Evolutionary conservation across 106 monocot genomes (phyloP), one percentile per base, ranked within the genome.

Genomic region (Apostasia ramifera): DNA sequence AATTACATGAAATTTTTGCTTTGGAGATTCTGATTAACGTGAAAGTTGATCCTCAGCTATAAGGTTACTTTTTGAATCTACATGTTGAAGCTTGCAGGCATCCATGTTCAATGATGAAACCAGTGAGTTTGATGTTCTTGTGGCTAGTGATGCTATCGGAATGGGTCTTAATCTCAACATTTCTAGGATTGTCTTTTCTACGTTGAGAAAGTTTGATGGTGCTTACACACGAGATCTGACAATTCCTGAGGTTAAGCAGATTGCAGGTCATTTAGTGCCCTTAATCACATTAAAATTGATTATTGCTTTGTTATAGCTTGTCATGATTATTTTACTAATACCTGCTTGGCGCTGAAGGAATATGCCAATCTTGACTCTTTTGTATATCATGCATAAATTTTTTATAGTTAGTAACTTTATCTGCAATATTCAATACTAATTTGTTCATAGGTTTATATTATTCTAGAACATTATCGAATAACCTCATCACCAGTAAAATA

Each of bases 111-210:
- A 95, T 76, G 95, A 95, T 80, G 88, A 91, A 78, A 82, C 71
- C 57, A 95, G 88, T 56, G 84, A 86, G 12, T 86, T 91, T 81
- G 91, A 95, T 78, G 86, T 95, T 72, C 83, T 95, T 73, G 95
- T 95, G 38, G 91, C 95, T 1, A 95, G 88, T 74, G 91, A 95
- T 80, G 95, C 95, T 48, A 86, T 95, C 76, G 95, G 95, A 61
- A 95, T 95, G 95, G 95, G 95, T 66, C 91, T 95, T 55, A 95
- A 95, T 80, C 75, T 95, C 72, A 95, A 95, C 68, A 95, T 95
- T 73, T 91, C 91, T 45, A 88, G 95, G 60, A 80, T 95, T 52
- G 86, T 95, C 53, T 95, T 95, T 64, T 91, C 95, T 51, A 82
- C 88, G 43, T 53, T 91, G 77, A 70, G 73, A 71, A 95, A 95